Evolutionary conservation across 2,329 filamentous ascomycete species (phyloP).

Genomic region (Chaetoscypha palmicola): DNA sequence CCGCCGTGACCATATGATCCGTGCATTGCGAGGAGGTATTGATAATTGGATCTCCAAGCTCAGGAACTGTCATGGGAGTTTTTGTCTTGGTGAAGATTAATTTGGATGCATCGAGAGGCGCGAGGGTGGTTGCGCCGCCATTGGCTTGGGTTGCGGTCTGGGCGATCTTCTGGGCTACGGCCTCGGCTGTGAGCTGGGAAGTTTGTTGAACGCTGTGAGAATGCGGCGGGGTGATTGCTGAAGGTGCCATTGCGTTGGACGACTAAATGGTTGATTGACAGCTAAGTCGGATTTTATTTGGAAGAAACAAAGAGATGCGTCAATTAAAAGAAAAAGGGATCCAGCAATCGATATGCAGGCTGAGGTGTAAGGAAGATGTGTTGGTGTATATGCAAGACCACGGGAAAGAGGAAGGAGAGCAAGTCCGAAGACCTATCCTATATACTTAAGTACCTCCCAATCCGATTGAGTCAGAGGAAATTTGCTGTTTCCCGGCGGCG

Average conservation of each 20-base stretch:
- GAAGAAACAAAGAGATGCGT: conserved; percentile 4
- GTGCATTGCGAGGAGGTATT: conserved; percentile 38
- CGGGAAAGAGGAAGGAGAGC: background rate
- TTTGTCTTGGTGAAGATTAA: conserved; percentile 48
- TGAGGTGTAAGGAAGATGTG: background rate
- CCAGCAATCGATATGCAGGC: background rate
- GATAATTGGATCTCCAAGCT: conserved; percentile 36
- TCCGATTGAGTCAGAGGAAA: conserved; percentile 5
- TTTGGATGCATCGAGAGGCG: conserved; percentile 51
- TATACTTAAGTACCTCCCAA: too few species aligned
- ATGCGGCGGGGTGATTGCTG: conserved; percentile 34
- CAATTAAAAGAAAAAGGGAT: background rate
- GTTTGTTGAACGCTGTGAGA: conserved; percentile 37
- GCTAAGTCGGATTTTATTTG: too few species aligned
- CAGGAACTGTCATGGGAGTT: conserved; percentile 46
- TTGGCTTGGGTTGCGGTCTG: conserved; percentile 34
- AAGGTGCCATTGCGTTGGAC: conserved; percentile 39
- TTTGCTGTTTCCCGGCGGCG: background rate
- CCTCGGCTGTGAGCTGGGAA: conserved; percentile 44
- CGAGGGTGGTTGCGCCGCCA: conserved; percentile 53
- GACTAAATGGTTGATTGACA: background rate
- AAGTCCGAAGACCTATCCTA: conserved; percentile 2
- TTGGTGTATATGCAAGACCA: background rate
- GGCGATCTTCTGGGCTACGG: conserved; percentile 42
- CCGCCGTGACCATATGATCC: conserved; percentile 80